Evolutionary conservation across 2,329 filamentous ascomycete genomes (phyloP).

Genomic region (Fusarium haematococcum): DNA sequence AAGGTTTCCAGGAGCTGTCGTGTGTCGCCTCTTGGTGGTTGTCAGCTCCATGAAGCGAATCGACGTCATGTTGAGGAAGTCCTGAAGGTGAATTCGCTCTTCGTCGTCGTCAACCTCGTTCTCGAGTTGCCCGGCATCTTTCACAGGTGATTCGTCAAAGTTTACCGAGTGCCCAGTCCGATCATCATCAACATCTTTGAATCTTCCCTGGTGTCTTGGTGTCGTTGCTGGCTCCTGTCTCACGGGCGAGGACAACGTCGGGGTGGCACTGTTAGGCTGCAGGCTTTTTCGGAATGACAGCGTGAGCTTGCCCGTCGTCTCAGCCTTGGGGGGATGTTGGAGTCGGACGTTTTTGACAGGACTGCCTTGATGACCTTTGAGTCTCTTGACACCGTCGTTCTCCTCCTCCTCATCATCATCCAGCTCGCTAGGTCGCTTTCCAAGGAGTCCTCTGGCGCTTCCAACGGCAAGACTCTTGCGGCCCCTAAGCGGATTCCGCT

Average conservation of each 20-base stretch:
- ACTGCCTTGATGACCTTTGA: conserved; percentile 78
- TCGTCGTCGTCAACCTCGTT: conserved; percentile 64
- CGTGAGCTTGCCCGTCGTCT: conserved; percentile 71
- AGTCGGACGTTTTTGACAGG: conserved; percentile 81
- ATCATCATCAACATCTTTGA: conserved; percentile 65
- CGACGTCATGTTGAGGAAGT: conserved; percentile 94
- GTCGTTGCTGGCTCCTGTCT: conserved; percentile 62
- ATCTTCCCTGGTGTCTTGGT: conserved; percentile 66
- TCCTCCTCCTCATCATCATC: conserved; percentile 71
- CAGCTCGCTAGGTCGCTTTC: conserved; percentile 79
- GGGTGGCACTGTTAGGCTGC: conserved; percentile 59
- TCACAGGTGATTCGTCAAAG: conserved; percentile 56
- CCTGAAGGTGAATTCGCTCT: conserved; percentile 82
- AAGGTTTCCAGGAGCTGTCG: conserved; percentile 70
- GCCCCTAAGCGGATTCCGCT: conserved; percentile 73
- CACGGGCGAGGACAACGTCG: conserved; percentile 60
- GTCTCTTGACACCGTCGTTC: conserved; percentile 72
- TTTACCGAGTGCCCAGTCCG: conserved; percentile 59
- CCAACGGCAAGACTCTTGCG: conserved; percentile 84
- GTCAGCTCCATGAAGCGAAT: conserved; percentile 99
- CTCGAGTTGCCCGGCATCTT: conserved; percentile 57
- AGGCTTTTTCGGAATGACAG: conserved; percentile 62
- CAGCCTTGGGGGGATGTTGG: conserved; percentile 75
- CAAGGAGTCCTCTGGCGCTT: conserved; percentile 77
- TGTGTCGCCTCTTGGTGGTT: conserved; percentile 93